Evolutionary conservation across 768 basidiomycete species (phyloP), one percentile per base, ranked within the genome.

Genomic region (Auricularia heimuer): DNA sequence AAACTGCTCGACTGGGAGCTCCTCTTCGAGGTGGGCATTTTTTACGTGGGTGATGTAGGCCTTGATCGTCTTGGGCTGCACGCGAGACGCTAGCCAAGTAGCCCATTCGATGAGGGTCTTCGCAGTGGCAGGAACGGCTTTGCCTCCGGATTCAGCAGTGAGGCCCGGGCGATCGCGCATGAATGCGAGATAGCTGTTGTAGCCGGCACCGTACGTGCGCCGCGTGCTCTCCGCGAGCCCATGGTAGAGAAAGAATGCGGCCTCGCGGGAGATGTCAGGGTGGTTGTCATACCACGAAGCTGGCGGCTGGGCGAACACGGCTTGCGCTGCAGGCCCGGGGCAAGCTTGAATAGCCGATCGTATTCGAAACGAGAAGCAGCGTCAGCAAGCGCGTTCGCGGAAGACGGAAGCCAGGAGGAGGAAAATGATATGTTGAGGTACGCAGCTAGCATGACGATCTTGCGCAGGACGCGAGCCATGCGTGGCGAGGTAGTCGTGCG

Each of bases 121-220:
- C 45, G 60, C 24, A 8, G 63, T 61, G 10, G 67, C 67, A 3
- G 67, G 67, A 21, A 68, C 34, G 24, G 64, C 3, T 2, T 54
- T 18, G 21, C 66, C 66, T 35, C 63, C 62, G 34, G 36, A 42
- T 61, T 36, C 4, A 37, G 62, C 56, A 37, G 61, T n/a, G 24
- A 63, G 21, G 24, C 24, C 39, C 2, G 66, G 37, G 11, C 34
- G 21, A 35, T 56, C 51, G 42, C 47, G 37, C 62, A 69, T 63
- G 63, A 73, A 76, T 35, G 74, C 65, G 62, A 75, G 61, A 68
- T 72, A 78, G 1, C 70, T 75, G 2, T 67, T 61, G 60, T 77
- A 75, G 3, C 75, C 74, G 0, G 75, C 37, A 2, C 37, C 37
- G 37, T 39, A 39, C 2, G 37, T 2, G 7, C 12, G 6, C 7